Evolutionary conservation across 2,329 filamentous ascomycete species (phyloP).

Genomic region (Zopfia rhizophila): DNA sequence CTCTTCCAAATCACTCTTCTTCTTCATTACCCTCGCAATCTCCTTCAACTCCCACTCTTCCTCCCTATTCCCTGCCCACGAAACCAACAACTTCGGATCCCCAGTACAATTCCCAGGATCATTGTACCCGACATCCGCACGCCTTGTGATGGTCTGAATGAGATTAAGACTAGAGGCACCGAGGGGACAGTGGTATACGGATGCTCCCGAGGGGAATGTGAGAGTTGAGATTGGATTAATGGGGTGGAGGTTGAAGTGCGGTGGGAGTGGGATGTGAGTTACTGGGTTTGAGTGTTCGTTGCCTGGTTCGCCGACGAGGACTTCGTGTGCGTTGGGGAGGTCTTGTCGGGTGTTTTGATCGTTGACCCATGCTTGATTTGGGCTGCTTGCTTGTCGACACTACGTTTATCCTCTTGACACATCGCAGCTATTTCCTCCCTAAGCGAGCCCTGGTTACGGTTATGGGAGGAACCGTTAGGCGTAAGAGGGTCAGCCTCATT

Average conservation of each 20-base stretch:
- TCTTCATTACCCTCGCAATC: conserved; percentile 10
- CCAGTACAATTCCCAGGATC: too few relatives aligned
- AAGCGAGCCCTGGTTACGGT: too few relatives aligned
- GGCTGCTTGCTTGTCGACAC: neutral
- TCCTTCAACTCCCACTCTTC: conserved; percentile 24
- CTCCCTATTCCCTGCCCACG: conserved; percentile 20
- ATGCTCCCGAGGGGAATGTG: conserved; percentile 5
- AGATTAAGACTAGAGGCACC: conserved; percentile 1
- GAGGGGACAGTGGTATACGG: conserved; percentile 17
- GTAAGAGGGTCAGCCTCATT: too few relatives aligned
- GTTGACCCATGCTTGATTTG: conserved; percentile 3
- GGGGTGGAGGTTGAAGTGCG: conserved; percentile 14
- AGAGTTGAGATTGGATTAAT: conserved; percentile 1
- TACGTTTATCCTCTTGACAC: conserved; percentile 1
- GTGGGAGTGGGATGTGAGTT: conserved; percentile 19
- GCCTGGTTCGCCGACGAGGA: neutral
- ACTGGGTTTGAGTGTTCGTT: neutral
- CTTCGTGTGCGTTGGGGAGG: too few relatives aligned
- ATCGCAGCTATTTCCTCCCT: neutral
- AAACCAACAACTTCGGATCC: conserved; percentile 9
- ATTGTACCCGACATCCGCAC: too few relatives aligned
- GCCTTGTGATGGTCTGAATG: too few relatives aligned
- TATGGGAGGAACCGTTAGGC: too few relatives aligned
- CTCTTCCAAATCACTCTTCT: conserved; percentile 3
- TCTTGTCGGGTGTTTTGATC: too few relatives aligned